Evolutionary conservation across 805 yeast genomes (phyloP).

Genomic region (Wickerhamomyces strasburgensis): DNA sequence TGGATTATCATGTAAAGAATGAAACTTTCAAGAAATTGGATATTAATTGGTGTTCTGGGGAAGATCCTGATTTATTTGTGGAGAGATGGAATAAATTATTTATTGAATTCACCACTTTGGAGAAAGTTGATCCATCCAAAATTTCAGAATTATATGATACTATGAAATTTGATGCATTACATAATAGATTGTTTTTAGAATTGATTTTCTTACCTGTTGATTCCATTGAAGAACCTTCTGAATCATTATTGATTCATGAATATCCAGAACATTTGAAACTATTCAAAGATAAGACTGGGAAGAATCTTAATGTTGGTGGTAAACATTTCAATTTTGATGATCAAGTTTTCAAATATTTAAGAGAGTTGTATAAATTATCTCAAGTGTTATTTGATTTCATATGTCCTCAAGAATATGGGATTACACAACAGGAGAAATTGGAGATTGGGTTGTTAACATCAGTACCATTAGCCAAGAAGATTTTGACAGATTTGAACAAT

Average conservation of each 20-base stretch:
- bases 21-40: constrained; percentile 55
- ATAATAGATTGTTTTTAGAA: constrained; percentile 84
- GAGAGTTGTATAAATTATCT: constrained; percentile 85
- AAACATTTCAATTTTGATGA: constrained; percentile 65
- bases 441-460: constrained; percentile 95
- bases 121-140: constrained; percentile 95
- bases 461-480: constrained; percentile 86
- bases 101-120: constrained; percentile 85
- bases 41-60: constrained; percentile 92
- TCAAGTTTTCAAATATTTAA: constrained; percentile 68
- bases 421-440: constrained; percentile 87
- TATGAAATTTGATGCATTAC: constrained; percentile 97
- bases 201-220: constrained; percentile 68
- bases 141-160: constrained; percentile 96
- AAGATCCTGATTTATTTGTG: constrained; percentile 81
- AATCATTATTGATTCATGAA: constrained; percentile 24
- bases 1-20: constrained; percentile 72
- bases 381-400: constrained; percentile 94
- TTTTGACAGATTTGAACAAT: constrained; percentile 70
- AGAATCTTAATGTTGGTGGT: constrained; percentile 8
- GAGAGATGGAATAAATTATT: constrained; percentile 98
- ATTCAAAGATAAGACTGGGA: constrained; percentile 17
- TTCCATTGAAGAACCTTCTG: constrained; percentile 31
- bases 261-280: constrained; percentile 26
- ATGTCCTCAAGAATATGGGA: constrained; percentile 98